A percentile compares a stretch with the other conserved stretches of the same genome.
Conservation (phyloP, 2,329 filamentous ascomycete genomes). For the Verticillium dahliae region DNA sequence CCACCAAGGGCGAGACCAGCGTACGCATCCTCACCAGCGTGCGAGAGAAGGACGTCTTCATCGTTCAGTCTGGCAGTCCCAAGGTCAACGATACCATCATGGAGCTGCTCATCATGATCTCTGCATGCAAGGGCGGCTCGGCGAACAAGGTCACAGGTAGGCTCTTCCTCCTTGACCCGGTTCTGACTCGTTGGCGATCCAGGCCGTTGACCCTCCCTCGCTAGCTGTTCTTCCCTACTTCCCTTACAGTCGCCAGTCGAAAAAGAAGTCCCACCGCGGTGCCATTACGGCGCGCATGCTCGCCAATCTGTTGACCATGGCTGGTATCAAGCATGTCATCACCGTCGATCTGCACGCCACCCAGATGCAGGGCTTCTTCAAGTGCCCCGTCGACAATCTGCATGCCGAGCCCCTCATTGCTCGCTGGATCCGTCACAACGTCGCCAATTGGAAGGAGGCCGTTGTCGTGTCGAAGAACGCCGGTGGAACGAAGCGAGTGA, state of each 20-base stretch:
- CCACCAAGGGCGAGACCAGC: conserved; percentile 57
- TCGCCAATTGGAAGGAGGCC: conserved; percentile 80
- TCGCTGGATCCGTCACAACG: conserved; percentile 88
- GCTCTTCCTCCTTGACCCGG: conserved; percentile 17
- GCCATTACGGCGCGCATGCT: conserved; percentile 97
- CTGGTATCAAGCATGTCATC: conserved; percentile 94
- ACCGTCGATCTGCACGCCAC: conserved; percentile 93
- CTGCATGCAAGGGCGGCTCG: conserved; percentile 94
- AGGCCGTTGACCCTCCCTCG: neutral
- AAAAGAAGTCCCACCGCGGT: conserved; percentile 96
- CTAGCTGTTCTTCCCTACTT: conserved; percentile 88
- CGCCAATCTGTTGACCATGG: conserved; percentile 86
- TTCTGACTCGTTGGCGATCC: conserved; percentile 4
- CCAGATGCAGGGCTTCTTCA: conserved; percentile 99
- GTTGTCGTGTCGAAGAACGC: conserved; percentile 98
- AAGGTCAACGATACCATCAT: conserved; percentile 99
- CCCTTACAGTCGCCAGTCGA: conserved; percentile 97
- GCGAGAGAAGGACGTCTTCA: conserved; percentile 97
- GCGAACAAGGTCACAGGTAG: conserved; percentile 93
- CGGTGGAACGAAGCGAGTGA: conserved; percentile 93
- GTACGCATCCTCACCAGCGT: conserved; percentile 68
- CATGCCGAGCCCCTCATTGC: conserved; percentile 93
- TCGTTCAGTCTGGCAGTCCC: conserved; percentile 92
- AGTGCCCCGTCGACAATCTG: conserved; percentile 93
- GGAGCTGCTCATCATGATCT: conserved; percentile 99